Conservation (phyloP, 352 stramenopile species). For the Phytopythium sindhum region DNA sequence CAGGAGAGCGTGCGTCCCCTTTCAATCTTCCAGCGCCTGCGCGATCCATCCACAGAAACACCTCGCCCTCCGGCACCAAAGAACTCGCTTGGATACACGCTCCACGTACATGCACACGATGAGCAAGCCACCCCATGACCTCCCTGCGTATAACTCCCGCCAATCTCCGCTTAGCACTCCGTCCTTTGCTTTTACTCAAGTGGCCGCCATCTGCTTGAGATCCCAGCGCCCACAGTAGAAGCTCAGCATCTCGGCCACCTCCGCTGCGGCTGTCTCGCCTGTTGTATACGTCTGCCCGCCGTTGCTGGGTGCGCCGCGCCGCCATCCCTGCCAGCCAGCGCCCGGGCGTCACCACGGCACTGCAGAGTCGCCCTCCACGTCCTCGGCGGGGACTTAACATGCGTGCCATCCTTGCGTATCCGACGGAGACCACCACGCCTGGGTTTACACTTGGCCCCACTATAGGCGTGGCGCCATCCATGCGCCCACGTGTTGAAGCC, state of each 20-base stretch:
- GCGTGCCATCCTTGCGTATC: neutral
- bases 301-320: neutral
- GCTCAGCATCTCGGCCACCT: too few relatives aligned
- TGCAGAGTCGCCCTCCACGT: neutral
- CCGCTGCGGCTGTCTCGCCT: too few relatives aligned
- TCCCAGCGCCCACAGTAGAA: too few relatives aligned
- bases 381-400: too few relatives aligned
- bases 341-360: neutral
- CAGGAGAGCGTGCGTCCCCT: too few relatives aligned
- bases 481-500: slow-evolving; percentile 7
- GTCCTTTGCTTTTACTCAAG: neutral
- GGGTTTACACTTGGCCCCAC: neutral
- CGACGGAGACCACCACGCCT: neutral
- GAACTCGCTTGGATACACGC: neutral
- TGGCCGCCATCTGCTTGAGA: too few relatives aligned
- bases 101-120: neutral
- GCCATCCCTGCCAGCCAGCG: neutral
- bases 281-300: neutral
- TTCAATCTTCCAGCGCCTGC: neutral
- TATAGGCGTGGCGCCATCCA: neutral
- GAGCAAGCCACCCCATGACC: neutral
- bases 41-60: neutral
- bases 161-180: too few relatives aligned
- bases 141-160: too few relatives aligned
- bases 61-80: neutral